Percentiles rank a stretch among this genome's conserved stretches.
Conservation (phyloP, 169 alveolate species). For the Sarcocystis neurona region DNA sequence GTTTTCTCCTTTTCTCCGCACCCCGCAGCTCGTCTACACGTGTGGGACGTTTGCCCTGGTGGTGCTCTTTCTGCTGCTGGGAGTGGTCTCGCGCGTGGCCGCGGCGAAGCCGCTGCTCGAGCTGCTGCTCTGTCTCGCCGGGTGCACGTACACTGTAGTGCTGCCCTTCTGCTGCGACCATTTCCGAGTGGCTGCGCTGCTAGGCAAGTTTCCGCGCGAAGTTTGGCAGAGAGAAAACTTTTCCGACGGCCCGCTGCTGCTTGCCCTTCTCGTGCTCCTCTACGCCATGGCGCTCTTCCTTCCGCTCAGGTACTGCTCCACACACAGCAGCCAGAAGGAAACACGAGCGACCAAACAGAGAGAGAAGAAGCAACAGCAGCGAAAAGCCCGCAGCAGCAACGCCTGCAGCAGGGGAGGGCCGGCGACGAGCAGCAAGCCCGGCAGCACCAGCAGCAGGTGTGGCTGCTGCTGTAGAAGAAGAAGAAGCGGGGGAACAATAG, state of each 20-base stretch:
- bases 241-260: conserved; percentile 30
- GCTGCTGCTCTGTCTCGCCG: background rate
- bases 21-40: conserved; percentile 8
- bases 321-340: background rate
- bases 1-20: background rate
- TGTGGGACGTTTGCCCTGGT: background rate
- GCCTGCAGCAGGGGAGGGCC: too few relatives aligned
- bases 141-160: background rate
- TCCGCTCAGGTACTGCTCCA: background rate
- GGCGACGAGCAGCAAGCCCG: too few relatives aligned
- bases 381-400: too few relatives aligned
- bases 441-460: too few relatives aligned
- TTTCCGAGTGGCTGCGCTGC: conserved; percentile 11
- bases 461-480: too few relatives aligned
- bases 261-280: background rate
- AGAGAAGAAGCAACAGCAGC: too few relatives aligned
- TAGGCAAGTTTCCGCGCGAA: background rate
- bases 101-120: background rate
- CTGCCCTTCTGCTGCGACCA: conserved; percentile 18
- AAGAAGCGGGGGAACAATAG: too few relatives aligned
- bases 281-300: background rate
- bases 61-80: background rate
- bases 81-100: background rate
- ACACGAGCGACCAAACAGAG: background rate
- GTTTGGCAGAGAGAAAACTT: background rate